Base-by-base conservation (phyloP, 192 early-diverging fungal genomes). In the Diversispora eburnea region DNA sequence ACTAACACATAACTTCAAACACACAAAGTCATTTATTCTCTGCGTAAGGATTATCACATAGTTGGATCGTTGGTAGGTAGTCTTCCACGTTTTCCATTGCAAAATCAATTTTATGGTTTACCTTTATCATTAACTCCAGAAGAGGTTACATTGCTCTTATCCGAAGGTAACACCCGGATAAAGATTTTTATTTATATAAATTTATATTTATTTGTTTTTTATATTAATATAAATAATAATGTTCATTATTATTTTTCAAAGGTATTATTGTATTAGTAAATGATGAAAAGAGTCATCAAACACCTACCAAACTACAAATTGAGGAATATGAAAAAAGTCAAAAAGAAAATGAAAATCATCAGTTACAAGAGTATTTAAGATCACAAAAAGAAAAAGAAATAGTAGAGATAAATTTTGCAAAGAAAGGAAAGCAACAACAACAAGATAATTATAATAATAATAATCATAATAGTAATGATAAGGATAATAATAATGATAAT, bases 101-200 rank as follows among this genome's bases (percentile, higher is more conserved):
- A 95, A 78, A 95, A 93, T 79, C 84, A 81, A 15, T 92, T 89
- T 75, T 88, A 88, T 73, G 88, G 87, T 0, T 77, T 95, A 20
- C 94, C 94, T 1, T 78, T 94, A 3, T 46, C 85, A 7, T 79
- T 95, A n/a, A 71, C 91, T 33, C 87, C 87, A 13, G 94, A 94
- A 64, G 92, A 94, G 69, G 82, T 89, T 0, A 83, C 85, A 6
- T 62, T 91, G 4, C 75, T 92, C 3, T 59, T 83, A 57, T 74
- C 76, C 20, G 77, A 76, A 64, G 84, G 83, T 79, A 33, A 33
- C 25, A 33, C n/a, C n/a, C 25, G 25, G 25, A 33, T 33, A 33
- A 33, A 33, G 25, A 33, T 33, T 33, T 33, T 33, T 0, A 33
- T 33, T 33, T 33, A 33, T n/a, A n/a, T n/a, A n/a, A n/a, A n/a